Evolutionary conservation across 805 yeast species (phyloP).

Genomic region (Ogataea ramenticola): DNA sequence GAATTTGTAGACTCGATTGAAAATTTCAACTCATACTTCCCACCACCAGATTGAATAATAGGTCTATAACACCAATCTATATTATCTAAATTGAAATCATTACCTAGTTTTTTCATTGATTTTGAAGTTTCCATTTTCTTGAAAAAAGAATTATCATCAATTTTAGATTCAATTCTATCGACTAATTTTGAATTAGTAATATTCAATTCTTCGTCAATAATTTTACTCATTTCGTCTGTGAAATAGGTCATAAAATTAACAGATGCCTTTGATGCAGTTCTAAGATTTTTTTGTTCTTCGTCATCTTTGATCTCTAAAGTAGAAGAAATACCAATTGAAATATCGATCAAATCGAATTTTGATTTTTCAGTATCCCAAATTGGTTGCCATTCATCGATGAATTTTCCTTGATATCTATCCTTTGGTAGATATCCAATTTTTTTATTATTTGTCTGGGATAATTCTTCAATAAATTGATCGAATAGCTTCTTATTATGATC

Average conservation of each 20-base stretch:
- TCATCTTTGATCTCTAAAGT: constrained; percentile 73
- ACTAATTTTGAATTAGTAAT: constrained; percentile 67
- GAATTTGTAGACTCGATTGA: constrained; percentile 70
- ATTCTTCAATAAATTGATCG: constrained; percentile 41
- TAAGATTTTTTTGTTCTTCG: constrained; percentile 58
- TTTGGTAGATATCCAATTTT: constrained; percentile 64
- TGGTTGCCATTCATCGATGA: constrained; percentile 72
- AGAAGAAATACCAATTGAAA: constrained; percentile 43
- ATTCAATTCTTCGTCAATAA: constrained; percentile 80
- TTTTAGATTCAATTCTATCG: constrained; percentile 71
- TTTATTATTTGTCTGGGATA: constrained; percentile 32
- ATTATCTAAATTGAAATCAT: constrained; percentile 66
- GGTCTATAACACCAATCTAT: constrained; percentile 95
- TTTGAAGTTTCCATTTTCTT: constrained; percentile 39
- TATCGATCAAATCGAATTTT: constrained; percentile 41
- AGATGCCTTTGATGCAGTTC: constrained; percentile 70
- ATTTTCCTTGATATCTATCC: constrained; percentile 78
- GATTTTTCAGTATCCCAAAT: constrained; percentile 22
- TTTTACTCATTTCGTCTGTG: constrained; percentile 79
- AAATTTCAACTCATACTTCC: constrained; percentile 74
- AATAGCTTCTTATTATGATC: constrained; percentile 68
- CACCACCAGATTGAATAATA: constrained; percentile 82
- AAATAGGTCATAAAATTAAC: constrained; percentile 73
- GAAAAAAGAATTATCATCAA: constrained; percentile 72
- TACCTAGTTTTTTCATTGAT: constrained; percentile 45